Conservation (phyloP, 805 yeast species). For the Kodamaea restingae region DNA sequence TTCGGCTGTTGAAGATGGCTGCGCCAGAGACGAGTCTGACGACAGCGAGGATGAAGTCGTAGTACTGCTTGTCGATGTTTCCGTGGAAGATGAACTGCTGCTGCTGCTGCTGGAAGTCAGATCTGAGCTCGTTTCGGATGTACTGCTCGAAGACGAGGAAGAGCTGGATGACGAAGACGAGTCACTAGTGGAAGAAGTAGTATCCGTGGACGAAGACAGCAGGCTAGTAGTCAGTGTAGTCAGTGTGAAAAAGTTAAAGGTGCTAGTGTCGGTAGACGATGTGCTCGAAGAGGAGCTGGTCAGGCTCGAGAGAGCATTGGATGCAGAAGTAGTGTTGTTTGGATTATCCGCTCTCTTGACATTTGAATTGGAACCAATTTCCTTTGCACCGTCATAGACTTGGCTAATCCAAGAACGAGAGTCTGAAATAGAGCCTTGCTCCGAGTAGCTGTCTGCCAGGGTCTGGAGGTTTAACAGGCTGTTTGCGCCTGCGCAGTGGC, state of each 20-base stretch:
- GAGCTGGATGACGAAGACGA: slow-evolving; percentile 1
- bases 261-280: neutral
- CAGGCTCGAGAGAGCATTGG: slow-evolving; percentile 8
- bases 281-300: slow-evolving; percentile 1
- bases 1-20: neutral
- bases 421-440: slow-evolving; percentile 1
- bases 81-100: too few species aligned
- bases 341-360: slow-evolving; percentile 9
- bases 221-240: too few species aligned
- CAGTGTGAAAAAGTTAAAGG: neutral
- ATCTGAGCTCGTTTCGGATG: neutral
- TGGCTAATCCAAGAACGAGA: slow-evolving; percentile 2
- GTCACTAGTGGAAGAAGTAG: slow-evolving; percentile 1
- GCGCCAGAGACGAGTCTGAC: neutral
- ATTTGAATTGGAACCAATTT: too few species aligned
- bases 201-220: neutral
- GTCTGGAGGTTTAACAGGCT: neutral
- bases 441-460: slow-evolving; percentile 1
- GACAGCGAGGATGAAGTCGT: slow-evolving; percentile 2
- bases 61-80: neutral
- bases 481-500: neutral
- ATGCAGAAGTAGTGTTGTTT: slow-evolving; percentile 24
- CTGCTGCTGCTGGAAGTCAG: too few species aligned
- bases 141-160: neutral
- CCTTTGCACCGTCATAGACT: neutral